A percentile compares a stretch with the other conserved stretches of the same genome.
phyloP scores from a whole-genome alignment of 1,284 basidiomycete genomes.

The Moesziomyces sp. region DNA sequence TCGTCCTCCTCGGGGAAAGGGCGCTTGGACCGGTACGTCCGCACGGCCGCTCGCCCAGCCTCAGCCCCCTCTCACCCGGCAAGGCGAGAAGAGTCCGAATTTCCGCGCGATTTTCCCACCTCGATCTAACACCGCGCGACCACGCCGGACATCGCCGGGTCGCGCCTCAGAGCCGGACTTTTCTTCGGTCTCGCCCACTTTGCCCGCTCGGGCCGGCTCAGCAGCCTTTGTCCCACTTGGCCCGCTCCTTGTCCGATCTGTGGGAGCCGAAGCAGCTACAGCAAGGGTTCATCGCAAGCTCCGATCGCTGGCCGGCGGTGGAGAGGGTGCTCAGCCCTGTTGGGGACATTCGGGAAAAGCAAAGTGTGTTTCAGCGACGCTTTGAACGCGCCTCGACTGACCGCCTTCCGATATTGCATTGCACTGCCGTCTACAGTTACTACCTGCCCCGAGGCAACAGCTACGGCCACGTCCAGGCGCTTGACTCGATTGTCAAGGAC shows the following conservation, averaged over 20 bases:
- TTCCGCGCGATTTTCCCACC: slow-evolving; percentile 1
- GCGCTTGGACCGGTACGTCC: slow-evolving; percentile 24
- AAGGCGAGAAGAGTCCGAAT: background rate
- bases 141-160: background rate
- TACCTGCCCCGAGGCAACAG: slow-evolving; percentile 85
- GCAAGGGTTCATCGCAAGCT: too few relatives aligned
- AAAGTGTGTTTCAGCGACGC: too few relatives aligned
- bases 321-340: too few relatives aligned
- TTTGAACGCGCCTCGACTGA: background rate
- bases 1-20: slow-evolving; percentile 11
- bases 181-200: background rate
- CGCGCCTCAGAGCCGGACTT: background rate
- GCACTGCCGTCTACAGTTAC: slow-evolving; percentile 74
- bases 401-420: background rate
- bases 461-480: slow-evolving; percentile 88
- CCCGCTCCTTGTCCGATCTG: too few relatives aligned
- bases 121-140: slow-evolving; percentile 1
- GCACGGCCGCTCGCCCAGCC: background rate
- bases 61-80: too few relatives aligned
- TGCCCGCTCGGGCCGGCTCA: slow-evolving; percentile 1
- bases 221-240: too few relatives aligned
- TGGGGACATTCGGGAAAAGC: too few relatives aligned
- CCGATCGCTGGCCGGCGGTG: too few relatives aligned
- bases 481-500: slow-evolving; percentile 89
- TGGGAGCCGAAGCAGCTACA: too few relatives aligned